These are phyloP conservation scores for Leptomonas seymouri DNA, from an alignment of 208 protist species.

Conservation along the genomic window DNA sequence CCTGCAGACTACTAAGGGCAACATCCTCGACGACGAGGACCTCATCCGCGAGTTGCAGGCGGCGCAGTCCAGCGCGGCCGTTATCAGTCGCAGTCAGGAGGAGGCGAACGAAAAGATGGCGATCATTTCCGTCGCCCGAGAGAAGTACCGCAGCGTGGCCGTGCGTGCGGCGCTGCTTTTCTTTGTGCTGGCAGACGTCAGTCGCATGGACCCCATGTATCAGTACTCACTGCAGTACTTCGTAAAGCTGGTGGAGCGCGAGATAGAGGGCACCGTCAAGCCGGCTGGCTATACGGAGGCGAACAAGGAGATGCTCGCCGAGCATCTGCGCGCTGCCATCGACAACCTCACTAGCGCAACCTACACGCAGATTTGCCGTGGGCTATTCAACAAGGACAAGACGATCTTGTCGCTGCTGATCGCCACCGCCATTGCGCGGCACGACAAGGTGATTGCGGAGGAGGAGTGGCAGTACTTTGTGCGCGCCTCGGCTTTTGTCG, in stretches of 20 bases:
- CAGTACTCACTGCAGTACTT: constrained; percentile 99
- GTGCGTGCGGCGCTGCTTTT: constrained; percentile 94
- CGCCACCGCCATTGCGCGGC: constrained; percentile 84
- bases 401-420: constrained; percentile 95
- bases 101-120: constrained; percentile 93
- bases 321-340: constrained; percentile 87
- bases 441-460: constrained; percentile 60
- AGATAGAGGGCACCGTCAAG: constrained; percentile 82
- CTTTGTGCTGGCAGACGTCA: constrained; percentile 94
- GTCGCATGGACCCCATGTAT: constrained; percentile 98
- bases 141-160: constrained; percentile 92
- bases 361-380: constrained; percentile 97
- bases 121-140: constrained; percentile 90
- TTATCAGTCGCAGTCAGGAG: constrained; percentile 88
- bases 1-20: constrained; percentile 87
- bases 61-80: constrained; percentile 90
- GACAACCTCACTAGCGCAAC: constrained; percentile 85
- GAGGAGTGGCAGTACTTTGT: constrained; percentile 95
- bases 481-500: constrained; percentile 86
- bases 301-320: constrained; percentile 54
- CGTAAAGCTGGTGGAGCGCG: constrained; percentile 92
- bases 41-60: constrained; percentile 95
- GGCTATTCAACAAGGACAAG: constrained; percentile 99
- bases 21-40: constrained; percentile 96
- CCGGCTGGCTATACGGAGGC: constrained; percentile 52